Conservation (phyloP, 2,329 filamentous ascomycete genomes). For the Drechslerella coelobrocha region DNA sequence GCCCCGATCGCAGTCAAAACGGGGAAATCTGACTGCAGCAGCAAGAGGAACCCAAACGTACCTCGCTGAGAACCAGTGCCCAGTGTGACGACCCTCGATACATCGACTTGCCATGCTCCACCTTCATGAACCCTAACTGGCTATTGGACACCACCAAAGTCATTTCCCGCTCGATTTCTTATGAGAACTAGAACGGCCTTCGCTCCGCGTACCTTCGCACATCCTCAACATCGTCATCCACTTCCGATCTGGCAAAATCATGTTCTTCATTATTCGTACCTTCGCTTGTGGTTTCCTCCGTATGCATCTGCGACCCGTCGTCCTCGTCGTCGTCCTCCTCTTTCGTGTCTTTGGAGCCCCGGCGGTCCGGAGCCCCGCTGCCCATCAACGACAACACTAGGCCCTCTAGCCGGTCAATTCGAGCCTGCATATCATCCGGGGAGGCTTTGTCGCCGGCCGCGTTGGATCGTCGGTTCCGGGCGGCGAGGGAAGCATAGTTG, state of each 20-base stretch:
- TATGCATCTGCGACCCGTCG: constrained; percentile 57
- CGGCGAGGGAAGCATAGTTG: constrained; percentile 46
- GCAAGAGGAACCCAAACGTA: constrained; percentile 56
- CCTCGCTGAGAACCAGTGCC: constrained; percentile 77
- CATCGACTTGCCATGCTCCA: constrained; percentile 74
- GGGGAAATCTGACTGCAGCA: neutral
- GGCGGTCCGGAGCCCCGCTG: constrained; percentile 51
- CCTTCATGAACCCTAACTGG: constrained; percentile 73
- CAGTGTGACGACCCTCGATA: constrained; percentile 85
- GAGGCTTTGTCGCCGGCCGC: constrained; percentile 51
- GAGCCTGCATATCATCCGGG: constrained; percentile 97
- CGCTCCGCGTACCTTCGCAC: constrained; percentile 56
- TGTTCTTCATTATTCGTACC: constrained; percentile 58
- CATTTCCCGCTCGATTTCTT: constrained; percentile 49
- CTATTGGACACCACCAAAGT: constrained; percentile 61
- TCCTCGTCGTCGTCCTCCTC: constrained; percentile 68
- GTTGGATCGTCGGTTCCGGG: constrained; percentile 48
- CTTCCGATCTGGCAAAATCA: constrained; percentile 62
- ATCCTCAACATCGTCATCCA: constrained; percentile 65
- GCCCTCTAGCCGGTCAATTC: constrained; percentile 92
- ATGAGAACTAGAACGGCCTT: constrained; percentile 62
- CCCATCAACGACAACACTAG: constrained; percentile 94
- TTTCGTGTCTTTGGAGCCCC: constrained; percentile 57
- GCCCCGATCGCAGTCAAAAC: neutral
- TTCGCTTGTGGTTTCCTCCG: constrained; percentile 51